These are phyloP conservation scores for Mortierella sp. DNA, from an alignment of 371 early-diverging fungal species.

Conservation along the genomic window DNA sequence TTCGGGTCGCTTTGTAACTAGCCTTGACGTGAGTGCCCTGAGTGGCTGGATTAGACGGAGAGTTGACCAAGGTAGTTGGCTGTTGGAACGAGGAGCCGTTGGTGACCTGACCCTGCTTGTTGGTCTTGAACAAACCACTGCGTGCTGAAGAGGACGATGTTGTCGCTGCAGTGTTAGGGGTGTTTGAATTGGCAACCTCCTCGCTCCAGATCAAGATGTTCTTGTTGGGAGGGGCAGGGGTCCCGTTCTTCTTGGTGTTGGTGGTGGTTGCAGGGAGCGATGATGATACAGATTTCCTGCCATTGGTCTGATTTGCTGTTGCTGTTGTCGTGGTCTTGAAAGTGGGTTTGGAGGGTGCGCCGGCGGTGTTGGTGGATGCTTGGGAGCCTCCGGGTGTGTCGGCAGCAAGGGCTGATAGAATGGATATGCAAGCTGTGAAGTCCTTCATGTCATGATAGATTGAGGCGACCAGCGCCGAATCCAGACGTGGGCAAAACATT, in stretches of 20 bases:
- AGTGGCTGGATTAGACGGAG: neutral
- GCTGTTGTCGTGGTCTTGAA: constrained; percentile 4
- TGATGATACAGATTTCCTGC: neutral
- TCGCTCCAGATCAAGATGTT: constrained; percentile 55
- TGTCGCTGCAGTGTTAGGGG: neutral
- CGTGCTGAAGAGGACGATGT: constrained; percentile 3
- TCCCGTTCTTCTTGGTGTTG: neutral
- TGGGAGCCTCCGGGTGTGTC: constrained; percentile 6
- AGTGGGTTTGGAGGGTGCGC: neutral
- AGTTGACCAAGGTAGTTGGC: constrained; percentile 7
- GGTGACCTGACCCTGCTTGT: constrained; percentile 35
- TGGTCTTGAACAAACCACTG: constrained; percentile 15
- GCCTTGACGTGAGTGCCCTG: neutral
- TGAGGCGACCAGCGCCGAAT: constrained; percentile 54
- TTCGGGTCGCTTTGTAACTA: constrained; percentile 31
- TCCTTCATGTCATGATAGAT: constrained; percentile 48
- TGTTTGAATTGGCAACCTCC: constrained; percentile 39
- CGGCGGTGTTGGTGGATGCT: neutral
- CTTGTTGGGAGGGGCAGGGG: constrained; percentile 14
- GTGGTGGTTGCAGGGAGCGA: neutral
- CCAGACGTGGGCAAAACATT: constrained; percentile 57
- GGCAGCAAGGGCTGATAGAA: constrained; percentile 44
- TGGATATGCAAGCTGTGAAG: constrained; percentile 44
- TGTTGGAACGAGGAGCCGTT: constrained; percentile 17
- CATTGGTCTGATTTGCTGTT: constrained; percentile 8